Conservation (phyloP, 1,139 yeast species). For the Scheffersomyces insectosa region DNA sequence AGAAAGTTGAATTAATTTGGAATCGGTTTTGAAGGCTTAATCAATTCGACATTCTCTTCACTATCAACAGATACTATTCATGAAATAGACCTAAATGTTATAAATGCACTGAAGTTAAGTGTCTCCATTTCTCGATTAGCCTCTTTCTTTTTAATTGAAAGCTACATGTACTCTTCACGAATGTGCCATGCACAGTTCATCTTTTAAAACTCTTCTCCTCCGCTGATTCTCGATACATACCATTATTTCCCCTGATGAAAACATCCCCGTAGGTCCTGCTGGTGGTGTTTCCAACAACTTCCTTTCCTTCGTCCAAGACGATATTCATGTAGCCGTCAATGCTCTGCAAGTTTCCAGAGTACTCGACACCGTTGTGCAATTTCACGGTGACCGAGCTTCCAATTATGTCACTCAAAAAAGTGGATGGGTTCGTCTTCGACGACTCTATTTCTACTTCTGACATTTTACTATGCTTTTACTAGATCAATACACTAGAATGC, state of each 20-base stretch:
- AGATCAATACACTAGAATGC: too few species aligned
- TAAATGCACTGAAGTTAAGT: background rate
- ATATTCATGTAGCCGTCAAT: constrained; percentile 98
- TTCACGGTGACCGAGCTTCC: constrained; percentile 83
- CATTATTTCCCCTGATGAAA: constrained; percentile 92
- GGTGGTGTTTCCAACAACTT: constrained; percentile 56
- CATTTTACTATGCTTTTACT: background rate
- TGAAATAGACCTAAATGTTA: too few species aligned
- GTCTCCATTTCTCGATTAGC: background rate
- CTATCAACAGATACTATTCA: too few species aligned
- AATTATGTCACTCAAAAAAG: constrained; percentile 74
- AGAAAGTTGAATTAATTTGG: too few species aligned
- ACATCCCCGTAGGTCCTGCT: constrained; percentile 76
- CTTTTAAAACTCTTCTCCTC: background rate
- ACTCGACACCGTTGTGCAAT: constrained; percentile 83
- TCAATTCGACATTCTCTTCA: too few species aligned
- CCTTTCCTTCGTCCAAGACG: constrained; percentile 77
- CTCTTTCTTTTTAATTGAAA: background rate
- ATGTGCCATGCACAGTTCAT: background rate
- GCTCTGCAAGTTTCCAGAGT: constrained; percentile 72
- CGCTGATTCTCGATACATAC: constrained; percentile 42
- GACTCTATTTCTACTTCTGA: background rate
- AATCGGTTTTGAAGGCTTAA: too few species aligned
- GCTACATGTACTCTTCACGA: too few species aligned
- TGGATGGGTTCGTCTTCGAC: constrained; percentile 60